Base-by-base conservation (phyloP, 768 basidiomycete species). In the Phylloporus rhodoxanthus region DNA sequence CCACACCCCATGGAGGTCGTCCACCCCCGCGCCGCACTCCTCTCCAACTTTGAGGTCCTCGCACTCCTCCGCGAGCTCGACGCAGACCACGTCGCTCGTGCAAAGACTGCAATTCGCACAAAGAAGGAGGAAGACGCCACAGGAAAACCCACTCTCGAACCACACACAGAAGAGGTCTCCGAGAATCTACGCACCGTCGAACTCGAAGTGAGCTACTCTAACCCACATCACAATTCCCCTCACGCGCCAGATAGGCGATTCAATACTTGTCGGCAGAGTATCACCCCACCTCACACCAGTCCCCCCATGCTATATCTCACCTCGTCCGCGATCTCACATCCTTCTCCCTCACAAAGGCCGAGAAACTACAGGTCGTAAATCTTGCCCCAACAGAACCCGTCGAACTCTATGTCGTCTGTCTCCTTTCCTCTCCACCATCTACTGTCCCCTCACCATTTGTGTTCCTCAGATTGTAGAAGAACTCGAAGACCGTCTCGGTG, bases 361-460 rank as follows among this genome's bases (percentile, higher is more conserved):
- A 97, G 73, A 92, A 93, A 61, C 75, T 96, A 3, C 91, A 94
- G 61, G 76, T 96, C 30, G 84, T 91, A n/a, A 96, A 97, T 61
- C 75, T 95, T 5, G 85, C 84, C 1, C 94, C 94, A 2, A 84
- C 80, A 7, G 76, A 82, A 41, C 73, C 82, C 0, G 90, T 95
- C 21, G 90, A 93, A 64, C 80, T 96, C 21, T 94, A 96, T 61
- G 86, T 90, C 49, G 92, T 94, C 56, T 40, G 90, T 77, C 25
- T 30, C 45, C 20, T 28, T 26, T n/a, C 14, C 28, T 17, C 1
- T 7, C 43, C 10, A 8, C 43, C 8, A 4, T 33, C 2, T 1
- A 3, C 26, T 42, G 3, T 40, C 15, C 40, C 26, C 48, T 47
- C 50, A 54, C 25, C 17, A 2, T 26, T 5, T 38, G 5, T 28